Base-by-base conservation (phyloP, 2,329 filamentous ascomycete species). In the Pseudogymnoascus sp. region DNA sequence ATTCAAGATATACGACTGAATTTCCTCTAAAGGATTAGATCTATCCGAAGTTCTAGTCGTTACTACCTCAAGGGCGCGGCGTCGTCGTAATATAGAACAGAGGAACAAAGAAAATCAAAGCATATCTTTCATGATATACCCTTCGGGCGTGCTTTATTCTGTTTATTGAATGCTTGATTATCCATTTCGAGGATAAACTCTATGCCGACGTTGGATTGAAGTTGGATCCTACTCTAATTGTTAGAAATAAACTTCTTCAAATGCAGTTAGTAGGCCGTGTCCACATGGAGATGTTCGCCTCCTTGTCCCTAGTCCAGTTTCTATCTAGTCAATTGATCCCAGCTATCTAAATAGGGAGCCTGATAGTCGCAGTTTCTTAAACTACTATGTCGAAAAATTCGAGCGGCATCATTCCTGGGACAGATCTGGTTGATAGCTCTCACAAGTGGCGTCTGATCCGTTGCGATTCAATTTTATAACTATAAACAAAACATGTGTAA, bases 401-500 rank as follows among this genome's bases (percentile, higher is more conserved):
- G 15, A 33, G 10, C 13, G 50, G 50, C 10, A 33, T 57, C 4
- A 4, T 28, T 17, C 19, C 19, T 3, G 7, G 21, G 13, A n/a
- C 7, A 31, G 44, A 28, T 13, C 23, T 47, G 13, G 21, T 26
- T 26, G 6, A 4, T 47, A 26, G 13, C 21, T 26, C 4, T 31
- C 26, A 31, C 26, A 47, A 9, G 5, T 8, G 4, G 21, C 4
- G n/a, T 19, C 2, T 15, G 5, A 19, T 19, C 47, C 19, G 5
- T 33, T 57, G n/a, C 6, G 50, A 57, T 33, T 33, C 50, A 57
- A 57, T 33, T 57, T 57, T 33, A 57, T 57, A 57, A 57, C 26
- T 33, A 57, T 33, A 57, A 57, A 57, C 50, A 57, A 57, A 57
- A 57, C 50, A 57, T 57, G 15, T 57, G 50, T 33, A 57, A 57